A percentile compares a stretch with the other conserved stretches of the same genome.
Conservation (phyloP, 2,329 filamentous ascomycete species). For the Talaromyces sp. region DNA sequence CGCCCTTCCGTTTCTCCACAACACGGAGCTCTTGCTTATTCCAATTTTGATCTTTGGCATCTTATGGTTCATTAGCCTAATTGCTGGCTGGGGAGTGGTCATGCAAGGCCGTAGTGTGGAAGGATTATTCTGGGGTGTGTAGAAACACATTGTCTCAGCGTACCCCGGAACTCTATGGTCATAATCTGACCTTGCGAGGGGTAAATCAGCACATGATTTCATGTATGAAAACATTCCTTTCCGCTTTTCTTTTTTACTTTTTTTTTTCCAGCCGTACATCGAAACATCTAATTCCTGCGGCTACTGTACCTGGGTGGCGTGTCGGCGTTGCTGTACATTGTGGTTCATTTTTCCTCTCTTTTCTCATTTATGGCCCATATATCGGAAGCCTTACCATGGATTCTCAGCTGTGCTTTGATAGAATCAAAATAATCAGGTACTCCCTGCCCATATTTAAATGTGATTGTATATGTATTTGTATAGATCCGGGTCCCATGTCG, state of each 20-base stretch:
- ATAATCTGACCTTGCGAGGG: not conserved
- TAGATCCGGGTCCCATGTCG: not conserved
- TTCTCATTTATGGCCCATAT: constrained; percentile 13
- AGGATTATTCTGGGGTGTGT: constrained; percentile 50
- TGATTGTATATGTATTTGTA: not conserved
- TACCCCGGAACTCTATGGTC: not conserved
- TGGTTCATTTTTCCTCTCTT: constrained; percentile 1
- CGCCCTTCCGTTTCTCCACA: constrained; percentile 67
- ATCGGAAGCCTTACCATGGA: constrained; percentile 2
- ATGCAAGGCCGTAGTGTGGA: constrained; percentile 47
- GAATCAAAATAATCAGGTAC: not conserved
- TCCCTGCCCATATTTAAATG: not conserved
- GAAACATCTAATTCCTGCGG: constrained; percentile 12
- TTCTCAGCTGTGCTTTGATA: not conserved
- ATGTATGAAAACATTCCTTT: constrained; percentile 21
- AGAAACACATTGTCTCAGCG: not conserved
- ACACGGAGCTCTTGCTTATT: constrained; percentile 66
- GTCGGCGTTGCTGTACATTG: constrained; percentile 34
- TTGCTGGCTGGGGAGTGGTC: constrained; percentile 50
- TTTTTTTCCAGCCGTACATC: constrained; percentile 18
- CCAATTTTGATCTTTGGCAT: constrained; percentile 63
- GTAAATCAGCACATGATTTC: not conserved
- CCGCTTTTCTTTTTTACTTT: constrained; percentile 6
- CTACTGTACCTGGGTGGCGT: constrained; percentile 18
- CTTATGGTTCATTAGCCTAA: constrained; percentile 59